Percentiles rank a stretch among this genome's conserved stretches.
Evolutionary conservation across 306 rosid genomes (phyloP).

Genomic region (Potentilla sterilis): DNA sequence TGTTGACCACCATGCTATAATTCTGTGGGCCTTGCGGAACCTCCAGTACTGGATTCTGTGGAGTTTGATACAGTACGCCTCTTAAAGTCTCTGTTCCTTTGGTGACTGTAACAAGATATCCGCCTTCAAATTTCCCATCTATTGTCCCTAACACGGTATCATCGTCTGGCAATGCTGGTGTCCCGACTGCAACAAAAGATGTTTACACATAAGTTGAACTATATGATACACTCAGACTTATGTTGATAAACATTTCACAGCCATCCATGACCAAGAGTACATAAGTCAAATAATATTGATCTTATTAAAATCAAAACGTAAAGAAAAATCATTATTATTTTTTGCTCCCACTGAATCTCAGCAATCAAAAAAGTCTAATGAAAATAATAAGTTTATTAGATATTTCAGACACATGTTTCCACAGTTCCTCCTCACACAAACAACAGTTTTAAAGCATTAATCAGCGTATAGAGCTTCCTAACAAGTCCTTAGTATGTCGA

Average conservation of each 20-base stretch:
- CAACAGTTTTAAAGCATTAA: neutral
- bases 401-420: neutral
- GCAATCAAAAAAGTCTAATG: neutral
- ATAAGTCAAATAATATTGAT: neutral
- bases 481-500: neutral
- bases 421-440: neutral
- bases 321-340: neutral
- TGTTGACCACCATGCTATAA: slow-evolving; percentile 24
- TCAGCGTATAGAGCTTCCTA: neutral
- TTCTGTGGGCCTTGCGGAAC: slow-evolving; percentile 18
- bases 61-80: slow-evolving; percentile 76
- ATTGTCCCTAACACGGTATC: slow-evolving; percentile 64
- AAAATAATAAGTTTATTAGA: neutral
- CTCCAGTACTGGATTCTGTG: slow-evolving; percentile 31
- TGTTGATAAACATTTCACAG: neutral
- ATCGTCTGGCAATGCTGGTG: slow-evolving; percentile 37
- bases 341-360: neutral
- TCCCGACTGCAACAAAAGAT: slow-evolving; percentile 28
- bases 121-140: slow-evolving; percentile 90
- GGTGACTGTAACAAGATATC: slow-evolving; percentile 81
- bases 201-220: neutral
- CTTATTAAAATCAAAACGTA: neutral
- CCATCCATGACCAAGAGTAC: neutral
- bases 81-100: slow-evolving; percentile 69
- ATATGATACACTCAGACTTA: neutral